phyloP scores from a whole-genome alignment of 176 grass and related monocot genomes.

The Triticum turgidum region DNA sequence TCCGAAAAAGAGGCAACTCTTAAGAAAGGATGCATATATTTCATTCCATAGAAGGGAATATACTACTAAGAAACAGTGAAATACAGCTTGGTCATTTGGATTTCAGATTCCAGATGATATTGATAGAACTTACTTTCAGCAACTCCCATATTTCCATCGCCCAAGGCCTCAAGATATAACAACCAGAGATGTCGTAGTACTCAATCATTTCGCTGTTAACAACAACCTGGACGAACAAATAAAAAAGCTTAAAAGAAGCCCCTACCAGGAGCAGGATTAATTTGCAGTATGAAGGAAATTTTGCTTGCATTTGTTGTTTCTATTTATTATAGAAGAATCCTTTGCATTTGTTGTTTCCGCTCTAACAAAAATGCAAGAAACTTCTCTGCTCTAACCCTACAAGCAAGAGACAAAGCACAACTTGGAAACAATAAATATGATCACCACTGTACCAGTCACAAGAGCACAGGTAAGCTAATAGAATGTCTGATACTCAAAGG shows the following conservation, averaged over 20 bases:
- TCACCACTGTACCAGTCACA: too few relatives aligned
- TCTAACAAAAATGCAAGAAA: neutral
- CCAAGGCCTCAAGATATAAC: constrained; percentile 92
- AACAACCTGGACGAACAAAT: constrained; percentile 59
- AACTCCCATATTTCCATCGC: constrained; percentile 87
- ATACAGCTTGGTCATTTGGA: neutral
- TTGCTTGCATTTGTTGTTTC: neutral
- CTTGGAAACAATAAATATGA: neutral
- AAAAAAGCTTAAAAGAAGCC: neutral
- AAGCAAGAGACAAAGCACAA: neutral
- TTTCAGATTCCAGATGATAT: neutral
- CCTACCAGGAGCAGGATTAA: neutral
- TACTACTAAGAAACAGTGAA: neutral
- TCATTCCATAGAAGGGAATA: neutral
- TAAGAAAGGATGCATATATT: neutral
- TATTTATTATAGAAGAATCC: neutral
- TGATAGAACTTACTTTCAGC: constrained; percentile 55
- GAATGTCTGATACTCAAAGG: too few relatives aligned
- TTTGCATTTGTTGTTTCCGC: neutral
- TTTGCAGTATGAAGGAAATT: neutral
- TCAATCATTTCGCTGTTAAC: constrained; percentile 96
- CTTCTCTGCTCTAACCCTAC: neutral
- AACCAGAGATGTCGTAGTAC: constrained; percentile 97
- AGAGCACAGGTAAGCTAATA: too few relatives aligned
- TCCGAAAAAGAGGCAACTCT: neutral